Base-by-base conservation (phyloP, 176 grass and related monocot species). In the Triticum monococcum region DNA sequence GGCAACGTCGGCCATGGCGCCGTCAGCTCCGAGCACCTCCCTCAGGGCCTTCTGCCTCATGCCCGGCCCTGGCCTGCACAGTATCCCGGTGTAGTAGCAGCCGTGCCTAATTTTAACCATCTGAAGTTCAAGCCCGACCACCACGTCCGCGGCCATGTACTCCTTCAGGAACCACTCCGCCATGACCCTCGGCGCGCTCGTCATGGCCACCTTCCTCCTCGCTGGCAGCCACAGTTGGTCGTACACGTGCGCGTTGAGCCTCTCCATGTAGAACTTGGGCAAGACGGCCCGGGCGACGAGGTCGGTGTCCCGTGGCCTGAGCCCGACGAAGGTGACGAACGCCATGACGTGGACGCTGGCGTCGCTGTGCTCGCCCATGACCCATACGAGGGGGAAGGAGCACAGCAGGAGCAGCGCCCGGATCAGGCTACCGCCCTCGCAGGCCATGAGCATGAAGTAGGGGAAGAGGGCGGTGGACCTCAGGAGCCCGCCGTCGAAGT, bases 361-460 rank as follows among this genome's bases (percentile, higher is more conserved):
- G 79, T 87, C 86, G 20, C 12, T 3, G 17, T 68, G 74, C 54
- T 89, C 70, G 2, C 91, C 96, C 18, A 98, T 23, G 18, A 77
- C 35, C 46, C 82, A 92, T 69, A 96, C 50, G 52, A 96, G 36
- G 0, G 96, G 93, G 50, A 59, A 92, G 1, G 64, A 59, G 52
- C 84, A 79, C 72, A 98, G 90, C 64, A 98, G 73, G 5, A 98
- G 82, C 79, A 89, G 9, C 17, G 92, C 89, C 30, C 96, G 88
- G 13, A 94, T 38, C 6, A 94, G 85, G 83, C 93, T 84, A 9
- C 93, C 96, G 1, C 90, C 96, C 91, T 98, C 96, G 75, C 76
- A 98, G 20, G 96, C 90, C 38, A 98, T 90, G 36, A 98, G 88
- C 93, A 98, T 98, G 93, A 98, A 98, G 96, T 84, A 98, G 56